phyloP scores from a whole-genome alignment of 2,329 filamentous ascomycete species.

The Aspergillus sp. region DNA sequence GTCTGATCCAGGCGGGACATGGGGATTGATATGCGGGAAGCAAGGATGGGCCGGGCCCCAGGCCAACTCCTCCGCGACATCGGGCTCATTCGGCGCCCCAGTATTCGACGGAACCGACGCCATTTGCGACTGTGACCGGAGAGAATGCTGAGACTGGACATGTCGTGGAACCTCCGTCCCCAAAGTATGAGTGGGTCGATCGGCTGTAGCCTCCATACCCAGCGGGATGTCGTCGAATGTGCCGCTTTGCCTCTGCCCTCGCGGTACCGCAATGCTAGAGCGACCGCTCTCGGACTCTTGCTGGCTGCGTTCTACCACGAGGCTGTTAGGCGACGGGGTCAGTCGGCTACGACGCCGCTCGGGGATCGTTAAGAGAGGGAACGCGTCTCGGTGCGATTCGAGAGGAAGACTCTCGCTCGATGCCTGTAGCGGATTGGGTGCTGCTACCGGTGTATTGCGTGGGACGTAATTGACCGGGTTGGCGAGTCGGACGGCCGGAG shows the following conservation, averaged over 20 bases:
- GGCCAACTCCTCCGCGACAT: slow-evolving; percentile 68
- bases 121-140: slow-evolving; percentile 42
- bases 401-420: slow-evolving; percentile 37
- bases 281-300: slow-evolving; percentile 49
- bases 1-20: slow-evolving; percentile 75
- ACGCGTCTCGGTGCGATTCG: slow-evolving; percentile 47
- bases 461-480: slow-evolving; percentile 64
- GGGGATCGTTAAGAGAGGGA: slow-evolving; percentile 58
- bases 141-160: slow-evolving; percentile 41
- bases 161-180: slow-evolving; percentile 36
- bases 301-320: slow-evolving; percentile 50
- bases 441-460: slow-evolving; percentile 50
- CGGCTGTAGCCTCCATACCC: slow-evolving; percentile 21
- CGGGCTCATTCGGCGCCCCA: slow-evolving; percentile 45
- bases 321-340: slow-evolving; percentile 47
- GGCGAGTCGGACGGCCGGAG: slow-evolving; percentile 55
- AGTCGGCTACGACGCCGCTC: slow-evolving; percentile 57
- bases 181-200: slow-evolving; percentile 8
- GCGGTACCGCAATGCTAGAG: slow-evolving; percentile 55
- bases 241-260: slow-evolving; percentile 39
- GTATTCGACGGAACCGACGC: slow-evolving; percentile 41
- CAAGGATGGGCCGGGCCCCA: slow-evolving; percentile 96
- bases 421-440: slow-evolving; percentile 34
- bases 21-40: slow-evolving; percentile 88
- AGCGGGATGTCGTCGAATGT: slow-evolving; percentile 27